Percentiles rank a stretch among this genome's conserved stretches.
Evolutionary conservation across 177 flowering plant genomes (phyloP).

Genomic region (Vitis hybrid): DNA sequence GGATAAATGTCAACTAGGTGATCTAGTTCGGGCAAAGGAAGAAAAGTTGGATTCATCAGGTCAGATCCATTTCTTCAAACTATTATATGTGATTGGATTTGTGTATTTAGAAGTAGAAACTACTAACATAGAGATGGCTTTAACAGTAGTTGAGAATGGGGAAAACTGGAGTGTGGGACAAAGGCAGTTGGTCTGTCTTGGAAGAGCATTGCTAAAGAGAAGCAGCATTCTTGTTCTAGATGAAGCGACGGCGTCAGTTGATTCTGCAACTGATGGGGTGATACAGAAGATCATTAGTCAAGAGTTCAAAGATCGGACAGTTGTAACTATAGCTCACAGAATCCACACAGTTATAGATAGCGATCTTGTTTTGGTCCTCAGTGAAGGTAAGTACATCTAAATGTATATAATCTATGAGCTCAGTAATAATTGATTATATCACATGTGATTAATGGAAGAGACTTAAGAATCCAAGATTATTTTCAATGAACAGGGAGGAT

Average conservation of each 20-base stretch:
- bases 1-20: conserved; percentile 89
- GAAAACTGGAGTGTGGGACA: conserved; percentile 96
- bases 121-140: conserved; percentile 5
- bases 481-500: conserved; percentile 63
- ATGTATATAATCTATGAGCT: neutral
- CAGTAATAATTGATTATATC: too few relatives aligned
- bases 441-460: neutral
- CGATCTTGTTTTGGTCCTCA: conserved; percentile 85
- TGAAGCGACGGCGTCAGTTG: conserved; percentile 98
- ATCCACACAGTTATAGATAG: conserved; percentile 93
- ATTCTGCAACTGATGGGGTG: conserved; percentile 84
- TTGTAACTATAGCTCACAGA: conserved; percentile 91
- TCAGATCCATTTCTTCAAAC: conserved; percentile 17
- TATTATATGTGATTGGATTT: neutral
- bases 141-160: conserved; percentile 85
- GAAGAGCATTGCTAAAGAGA: conserved; percentile 87
- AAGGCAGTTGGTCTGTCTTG: conserved; percentile 85
- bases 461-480: neutral
- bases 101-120: neutral
- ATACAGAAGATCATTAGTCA: conserved; percentile 75
- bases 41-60: conserved; percentile 79
- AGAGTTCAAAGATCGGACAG: conserved; percentile 79
- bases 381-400: conserved; percentile 57
- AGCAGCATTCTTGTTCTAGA: conserved; percentile 89
- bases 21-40: conserved; percentile 70